Evolutionary conservation across 1,284 basidiomycete species (phyloP).

Genomic region (Ustilago crameri): DNA sequence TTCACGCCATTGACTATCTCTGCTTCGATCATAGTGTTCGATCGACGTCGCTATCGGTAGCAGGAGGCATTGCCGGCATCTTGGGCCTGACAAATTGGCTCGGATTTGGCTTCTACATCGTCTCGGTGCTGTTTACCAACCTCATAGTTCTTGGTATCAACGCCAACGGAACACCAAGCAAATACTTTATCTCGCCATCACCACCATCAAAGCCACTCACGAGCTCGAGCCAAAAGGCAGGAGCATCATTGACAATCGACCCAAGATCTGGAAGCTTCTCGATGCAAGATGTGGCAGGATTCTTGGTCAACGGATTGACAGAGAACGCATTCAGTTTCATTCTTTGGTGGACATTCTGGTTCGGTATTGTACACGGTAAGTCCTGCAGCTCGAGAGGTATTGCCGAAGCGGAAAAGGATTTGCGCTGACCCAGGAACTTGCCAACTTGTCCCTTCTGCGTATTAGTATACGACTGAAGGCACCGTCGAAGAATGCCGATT

Average conservation of each 20-base stretch:
- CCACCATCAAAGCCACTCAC: conserved; percentile 26
- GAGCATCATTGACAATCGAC: conserved; percentile 14
- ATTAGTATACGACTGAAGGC: too few species aligned
- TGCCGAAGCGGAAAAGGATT: too few species aligned
- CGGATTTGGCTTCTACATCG: conserved; percentile 62
- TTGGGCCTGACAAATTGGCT: conserved; percentile 62
- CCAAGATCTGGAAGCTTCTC: conserved; percentile 35
- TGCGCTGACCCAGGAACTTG: too few species aligned
- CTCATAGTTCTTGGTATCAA: conserved; percentile 50
- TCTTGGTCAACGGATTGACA: conserved; percentile 37
- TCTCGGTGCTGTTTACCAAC: conserved; percentile 56
- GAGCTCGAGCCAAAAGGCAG: background rate
- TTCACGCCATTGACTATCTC: too few species aligned
- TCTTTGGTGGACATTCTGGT: conserved; percentile 67
- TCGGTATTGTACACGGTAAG: conserved; percentile 65
- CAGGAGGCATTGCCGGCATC: conserved; percentile 59
- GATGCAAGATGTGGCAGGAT: conserved; percentile 12
- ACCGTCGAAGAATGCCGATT: too few species aligned
- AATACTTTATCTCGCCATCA: conserved; percentile 49
- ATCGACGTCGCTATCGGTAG: conserved; percentile 58
- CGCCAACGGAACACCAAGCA: conserved; percentile 32
- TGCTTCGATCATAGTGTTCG: conserved; percentile 46
- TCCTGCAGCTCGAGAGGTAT: too few species aligned
- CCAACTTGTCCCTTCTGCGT: too few species aligned
- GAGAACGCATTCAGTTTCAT: conserved; percentile 64